A percentile compares a stretch with the other conserved stretches of the same genome.
These are phyloP conservation scores for Suillus paluster DNA, from an alignment of 768 basidiomycete genomes.

Conservation along the genomic window DNA sequence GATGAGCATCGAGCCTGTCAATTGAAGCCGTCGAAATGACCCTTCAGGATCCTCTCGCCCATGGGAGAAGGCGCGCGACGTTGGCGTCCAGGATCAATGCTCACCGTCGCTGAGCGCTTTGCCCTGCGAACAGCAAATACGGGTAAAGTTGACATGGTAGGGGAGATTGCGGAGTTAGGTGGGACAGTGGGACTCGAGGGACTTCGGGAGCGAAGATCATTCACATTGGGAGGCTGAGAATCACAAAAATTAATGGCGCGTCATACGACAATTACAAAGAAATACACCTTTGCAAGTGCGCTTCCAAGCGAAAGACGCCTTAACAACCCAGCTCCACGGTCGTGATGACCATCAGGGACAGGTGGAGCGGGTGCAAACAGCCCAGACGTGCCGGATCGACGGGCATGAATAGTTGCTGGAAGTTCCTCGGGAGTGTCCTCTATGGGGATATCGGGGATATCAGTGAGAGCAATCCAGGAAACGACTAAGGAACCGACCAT, in stretches of 20 bases:
- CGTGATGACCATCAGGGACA: slow-evolving; percentile 51
- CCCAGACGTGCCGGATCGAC: slow-evolving; percentile 63
- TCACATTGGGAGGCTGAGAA: slow-evolving; percentile 14
- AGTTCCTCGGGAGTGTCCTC: slow-evolving; percentile 48
- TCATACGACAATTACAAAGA: neutral
- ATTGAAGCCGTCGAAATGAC: slow-evolving; percentile 90
- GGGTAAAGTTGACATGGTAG: slow-evolving; percentile 17
- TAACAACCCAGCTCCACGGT: slow-evolving; percentile 73
- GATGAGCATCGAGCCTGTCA: slow-evolving; percentile 34
- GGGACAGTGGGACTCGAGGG: slow-evolving; percentile 48
- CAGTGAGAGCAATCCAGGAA: neutral
- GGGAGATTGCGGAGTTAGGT: slow-evolving; percentile 49
- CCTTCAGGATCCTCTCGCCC: slow-evolving; percentile 91
- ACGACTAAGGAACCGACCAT: slow-evolving; percentile 50
- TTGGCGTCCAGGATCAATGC: slow-evolving; percentile 46
- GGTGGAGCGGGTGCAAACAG: slow-evolving; percentile 55
- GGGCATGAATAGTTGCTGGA: slow-evolving; percentile 51
- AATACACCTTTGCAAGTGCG: slow-evolving; percentile 61
- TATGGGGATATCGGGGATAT: slow-evolving; percentile 22
- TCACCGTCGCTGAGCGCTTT: slow-evolving; percentile 65
- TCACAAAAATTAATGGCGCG: neutral
- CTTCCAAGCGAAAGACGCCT: slow-evolving; percentile 75
- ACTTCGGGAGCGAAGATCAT: slow-evolving; percentile 29
- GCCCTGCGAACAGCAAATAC: slow-evolving; percentile 39
- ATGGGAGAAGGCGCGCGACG: slow-evolving; percentile 83